These are phyloP conservation scores for Huntiella moniliformis DNA, from an alignment of 2,329 filamentous ascomycete species.

Conservation along the genomic window DNA sequence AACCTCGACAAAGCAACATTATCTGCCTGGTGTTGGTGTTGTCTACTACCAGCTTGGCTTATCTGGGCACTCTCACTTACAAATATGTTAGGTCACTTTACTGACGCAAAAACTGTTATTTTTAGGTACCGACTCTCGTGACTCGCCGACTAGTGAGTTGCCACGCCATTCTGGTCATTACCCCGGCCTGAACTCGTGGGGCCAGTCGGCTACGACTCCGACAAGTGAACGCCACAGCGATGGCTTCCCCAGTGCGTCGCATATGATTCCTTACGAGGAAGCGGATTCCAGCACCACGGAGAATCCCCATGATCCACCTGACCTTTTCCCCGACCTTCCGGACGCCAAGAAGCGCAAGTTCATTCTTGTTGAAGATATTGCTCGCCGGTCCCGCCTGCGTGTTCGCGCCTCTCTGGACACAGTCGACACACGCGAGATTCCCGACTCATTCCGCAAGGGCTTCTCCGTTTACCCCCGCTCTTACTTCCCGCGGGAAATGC, in stretches of 20 bases:
- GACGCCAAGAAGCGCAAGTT: constrained; percentile 90
- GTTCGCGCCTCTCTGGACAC: constrained; percentile 86
- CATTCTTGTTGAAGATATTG: constrained; percentile 81
- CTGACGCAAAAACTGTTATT: background rate
- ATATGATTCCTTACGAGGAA: background rate
- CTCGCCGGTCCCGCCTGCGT: constrained; percentile 61
- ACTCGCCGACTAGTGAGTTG: constrained; percentile 6
- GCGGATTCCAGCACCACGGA: constrained; percentile 17
- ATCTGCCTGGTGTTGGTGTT: too few relatives aligned
- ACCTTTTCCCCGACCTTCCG: constrained; percentile 72
- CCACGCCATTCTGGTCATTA: background rate
- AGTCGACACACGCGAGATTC: constrained; percentile 88
- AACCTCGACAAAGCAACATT: too few relatives aligned
- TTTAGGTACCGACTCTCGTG: constrained; percentile 4
- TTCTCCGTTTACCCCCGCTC: constrained; percentile 82
- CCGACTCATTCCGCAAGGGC: constrained; percentile 79
- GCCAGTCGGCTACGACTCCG: constrained; percentile 6
- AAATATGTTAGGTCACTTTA: too few relatives aligned
- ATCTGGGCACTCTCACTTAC: background rate
- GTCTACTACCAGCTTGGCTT: too few relatives aligned
- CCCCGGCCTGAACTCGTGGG: constrained; percentile 2
- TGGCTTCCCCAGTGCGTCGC: background rate
- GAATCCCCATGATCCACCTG: constrained; percentile 40
- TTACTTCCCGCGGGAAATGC: constrained; percentile 88
- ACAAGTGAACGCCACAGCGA: constrained; percentile 5